Base-by-base conservation (phyloP, 2,329 filamentous ascomycete species). In the Escovopsis sp. region DNA sequence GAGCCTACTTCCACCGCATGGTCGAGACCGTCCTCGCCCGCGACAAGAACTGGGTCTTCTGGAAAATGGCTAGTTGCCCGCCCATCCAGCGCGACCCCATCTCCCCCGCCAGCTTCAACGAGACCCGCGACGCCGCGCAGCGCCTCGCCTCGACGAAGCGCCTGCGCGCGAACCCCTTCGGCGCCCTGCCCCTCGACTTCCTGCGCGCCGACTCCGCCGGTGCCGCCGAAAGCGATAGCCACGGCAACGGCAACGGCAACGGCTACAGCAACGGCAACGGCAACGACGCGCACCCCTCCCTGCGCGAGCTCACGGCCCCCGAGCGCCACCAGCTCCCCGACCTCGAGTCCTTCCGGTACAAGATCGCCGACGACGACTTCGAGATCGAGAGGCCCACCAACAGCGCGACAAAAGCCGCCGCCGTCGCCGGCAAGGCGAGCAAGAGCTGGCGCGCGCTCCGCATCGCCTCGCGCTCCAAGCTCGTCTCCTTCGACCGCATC, bases 21-120 rank as follows among this genome's bases (percentile, higher is more conserved):
- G 86, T 98, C 23, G 88, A 96, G 54, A 96, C 87, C 11, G 88
- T 98, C 23, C 72, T 98, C 21, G 84, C 85, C 17, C 72, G 90
- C 43, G 90, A 99, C 57, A 96, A 94, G 63, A 94, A 96, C 53
- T 98, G 92, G 92, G 86, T 92, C 31, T 79, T 86, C 42, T 99
- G 90, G 90, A 99, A 99, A 61, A 79, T 88, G 40, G 86, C 94
- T 54, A 84, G 79, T 45, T 98, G 90, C 53, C 84, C 85, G 17
- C 72, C 79, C 5, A 96, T 99, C 49, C 77, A 87, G 50, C 72
- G 74, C 40, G 72, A 80, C 16, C 64, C 83, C 10, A 69, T 96
- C 21, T 68, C 77, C 3, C 68, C 78, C 1, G 59, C 72, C 19
- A 70, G 79, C 32, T 88, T 86, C 52, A 57, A 76, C 27, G 69